Base-by-base conservation (phyloP, 73 alveolate species). In the Stentor roeselii region DNA sequence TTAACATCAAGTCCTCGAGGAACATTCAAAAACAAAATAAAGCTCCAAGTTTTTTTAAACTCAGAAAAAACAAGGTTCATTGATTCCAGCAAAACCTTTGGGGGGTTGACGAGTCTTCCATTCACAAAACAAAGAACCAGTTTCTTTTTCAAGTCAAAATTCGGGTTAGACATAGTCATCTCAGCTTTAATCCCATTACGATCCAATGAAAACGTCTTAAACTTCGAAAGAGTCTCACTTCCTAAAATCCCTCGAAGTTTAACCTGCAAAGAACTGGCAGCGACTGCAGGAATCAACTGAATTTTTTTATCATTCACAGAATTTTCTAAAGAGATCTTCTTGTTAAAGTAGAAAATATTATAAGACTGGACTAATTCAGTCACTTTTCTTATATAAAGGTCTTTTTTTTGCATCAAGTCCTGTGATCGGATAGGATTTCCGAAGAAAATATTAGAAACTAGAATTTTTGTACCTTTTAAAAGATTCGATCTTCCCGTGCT, bases 61-160 rank as follows among this genome's bases (percentile, higher is more conserved):
- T 92, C 92, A 60, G 87, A 88, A 78, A 92, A 95, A 0, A 87
- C 85, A 42, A 90, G 94, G 39, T 85, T 78, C 75, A 95, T 86
- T 30, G 88, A 84, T 61, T 82, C 67, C 60, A 83, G 88, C 60
- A 95, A 36, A 35, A 85, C 75, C 59, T 88, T 82, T 3, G 96
- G 95, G 86, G 91, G 88, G 83, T 93, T 97, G 3, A 95, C 88
- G 60, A 94, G 93, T 80, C 99, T 88, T 75, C 90, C 92, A 88
- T 67, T 67, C n/a, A 67, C 21, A 67, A 27, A 67, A 2, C 37
- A 67, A 67, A 14, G 14, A 14, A 27, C 42, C 27, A 67, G 21
- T 21, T 67, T 32, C 34, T 67, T 67, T 34, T 67, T 67, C 21
- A 67, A 30, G 34, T 21, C 80, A n/a, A 15, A 30, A 67, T 34